phyloP scores from a whole-genome alignment of 371 early-diverging fungal species.

The Apophysomyces elegans region DNA sequence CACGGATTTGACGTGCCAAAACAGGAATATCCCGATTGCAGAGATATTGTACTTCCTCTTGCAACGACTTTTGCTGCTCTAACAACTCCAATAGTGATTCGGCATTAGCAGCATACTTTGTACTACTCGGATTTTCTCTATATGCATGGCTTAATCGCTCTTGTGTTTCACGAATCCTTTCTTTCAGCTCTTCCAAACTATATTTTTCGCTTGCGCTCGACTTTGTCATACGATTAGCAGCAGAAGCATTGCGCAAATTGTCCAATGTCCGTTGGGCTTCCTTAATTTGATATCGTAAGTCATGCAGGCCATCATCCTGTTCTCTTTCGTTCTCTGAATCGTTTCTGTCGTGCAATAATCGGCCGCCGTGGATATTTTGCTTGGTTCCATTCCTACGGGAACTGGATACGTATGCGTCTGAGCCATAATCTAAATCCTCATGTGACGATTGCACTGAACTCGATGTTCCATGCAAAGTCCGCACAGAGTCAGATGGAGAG shows the following conservation, averaged over 20 bases:
- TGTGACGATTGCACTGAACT: slow-evolving; percentile 17
- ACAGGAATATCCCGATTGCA: slow-evolving; percentile 58
- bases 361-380: slow-evolving; percentile 16
- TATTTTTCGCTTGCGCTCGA: slow-evolving; percentile 21
- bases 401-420: slow-evolving; percentile 57
- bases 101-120: slow-evolving; percentile 34
- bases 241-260: slow-evolving; percentile 11
- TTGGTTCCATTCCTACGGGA: slow-evolving; percentile 45
- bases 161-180: slow-evolving; percentile 45
- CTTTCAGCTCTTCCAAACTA: slow-evolving; percentile 52
- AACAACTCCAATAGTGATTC: slow-evolving; percentile 38
- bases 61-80: slow-evolving; percentile 45
- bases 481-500: slow-evolving; percentile 18
- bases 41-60: slow-evolving; percentile 50
- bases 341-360: slow-evolving; percentile 4
- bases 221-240: not conserved
- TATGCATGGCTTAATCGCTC: slow-evolving; percentile 32
- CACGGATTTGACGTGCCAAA: slow-evolving; percentile 55
- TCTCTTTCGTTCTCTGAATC: slow-evolving; percentile 20
- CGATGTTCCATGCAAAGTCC: not conserved
- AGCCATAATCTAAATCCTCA: slow-evolving; percentile 28
- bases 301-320: slow-evolving; percentile 31
- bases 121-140: slow-evolving; percentile 24
- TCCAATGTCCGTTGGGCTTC: slow-evolving; percentile 47
- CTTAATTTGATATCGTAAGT: slow-evolving; percentile 54